Conservation (phyloP, 768 basidiomycete genomes). For the Boletus insuetus region DNA sequence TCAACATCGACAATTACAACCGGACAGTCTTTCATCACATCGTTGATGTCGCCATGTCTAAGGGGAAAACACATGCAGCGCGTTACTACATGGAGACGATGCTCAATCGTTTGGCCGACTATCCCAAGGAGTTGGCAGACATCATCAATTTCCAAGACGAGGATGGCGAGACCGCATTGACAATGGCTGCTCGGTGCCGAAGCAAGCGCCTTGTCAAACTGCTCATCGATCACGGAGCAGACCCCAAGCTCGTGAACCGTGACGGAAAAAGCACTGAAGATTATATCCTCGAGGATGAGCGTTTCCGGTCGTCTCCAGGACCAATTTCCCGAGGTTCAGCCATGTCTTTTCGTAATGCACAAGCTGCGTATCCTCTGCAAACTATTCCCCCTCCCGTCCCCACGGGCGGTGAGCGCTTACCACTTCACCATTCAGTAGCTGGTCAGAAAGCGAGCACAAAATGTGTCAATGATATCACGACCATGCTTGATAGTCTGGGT, state of each 20-base stretch:
- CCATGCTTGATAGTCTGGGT: constrained; percentile 85
- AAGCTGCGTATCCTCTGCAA: constrained; percentile 44
- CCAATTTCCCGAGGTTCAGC: constrained; percentile 62
- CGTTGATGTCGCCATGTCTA: constrained; percentile 95
- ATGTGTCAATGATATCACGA: constrained; percentile 80
- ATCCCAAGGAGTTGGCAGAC: constrained; percentile 93
- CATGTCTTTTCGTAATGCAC: constrained; percentile 74
- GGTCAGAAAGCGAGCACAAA: constrained; percentile 85
- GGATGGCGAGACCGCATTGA: constrained; percentile 96
- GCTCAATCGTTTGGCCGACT: constrained; percentile 81
- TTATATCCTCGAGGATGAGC: constrained; percentile 97
- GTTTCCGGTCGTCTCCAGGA: constrained; percentile 88
- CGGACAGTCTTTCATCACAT: constrained; percentile 98
- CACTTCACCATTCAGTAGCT: constrained; percentile 80
- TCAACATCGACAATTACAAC: constrained; percentile 98
- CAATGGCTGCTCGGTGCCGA: constrained; percentile 92
- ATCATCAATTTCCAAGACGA: constrained; percentile 99
- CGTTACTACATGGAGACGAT: constrained; percentile 99
- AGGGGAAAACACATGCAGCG: constrained; percentile 96
- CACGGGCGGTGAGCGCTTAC: constrained; percentile 59
- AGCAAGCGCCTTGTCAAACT: constrained; percentile 95
- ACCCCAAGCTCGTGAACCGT: constrained; percentile 90
- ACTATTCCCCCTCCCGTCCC: constrained; percentile 41
- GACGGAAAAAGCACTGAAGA: constrained; percentile 98
- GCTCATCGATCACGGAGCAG: constrained; percentile 93